A percentile compares a stretch with the other conserved stretches of the same genome.
These are phyloP conservation scores for Atkinsonella hypoxylon DNA, from an alignment of 2,329 filamentous ascomycete species.

Conservation along the genomic window DNA sequence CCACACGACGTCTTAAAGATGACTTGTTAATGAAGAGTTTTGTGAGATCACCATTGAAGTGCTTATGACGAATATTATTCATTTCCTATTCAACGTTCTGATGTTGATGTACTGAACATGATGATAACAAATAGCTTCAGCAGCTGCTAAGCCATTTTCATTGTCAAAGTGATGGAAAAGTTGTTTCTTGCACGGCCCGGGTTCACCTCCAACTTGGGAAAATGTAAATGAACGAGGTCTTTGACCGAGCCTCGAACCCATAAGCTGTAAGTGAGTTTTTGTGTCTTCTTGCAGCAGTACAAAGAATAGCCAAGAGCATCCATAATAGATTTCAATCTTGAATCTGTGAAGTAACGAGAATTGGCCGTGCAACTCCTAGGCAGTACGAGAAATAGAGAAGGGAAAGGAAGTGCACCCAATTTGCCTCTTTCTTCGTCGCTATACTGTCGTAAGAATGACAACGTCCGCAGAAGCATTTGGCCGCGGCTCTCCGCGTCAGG, in stretches of 20 bases:
- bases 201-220: constrained; percentile 60
- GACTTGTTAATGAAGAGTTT: not conserved
- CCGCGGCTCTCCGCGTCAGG: constrained; percentile 64
- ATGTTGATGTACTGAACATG: too few species aligned
- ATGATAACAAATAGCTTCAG: too few species aligned
- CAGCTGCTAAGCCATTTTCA: not conserved
- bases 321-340: constrained; percentile 62
- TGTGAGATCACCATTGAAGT: not conserved
- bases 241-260: constrained; percentile 45
- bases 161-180: constrained; percentile 62
- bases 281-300: constrained; percentile 57
- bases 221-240: constrained; percentile 10
- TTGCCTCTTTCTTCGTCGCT: constrained; percentile 6
- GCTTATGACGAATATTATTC: not conserved
- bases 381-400: constrained; percentile 76
- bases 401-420: constrained; percentile 31
- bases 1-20: not conserved
- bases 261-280: constrained; percentile 82
- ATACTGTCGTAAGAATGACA: constrained; percentile 48
- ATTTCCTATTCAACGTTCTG: too few species aligned
- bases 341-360: constrained; percentile 75
- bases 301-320: constrained; percentile 58
- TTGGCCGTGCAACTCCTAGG: constrained; percentile 82
- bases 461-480: constrained; percentile 70
- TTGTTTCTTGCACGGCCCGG: constrained; percentile 75